These are phyloP conservation scores for Zasmidium citrigriseum DNA, from an alignment of 2,329 filamentous ascomycete species.

Conservation along the genomic window DNA sequence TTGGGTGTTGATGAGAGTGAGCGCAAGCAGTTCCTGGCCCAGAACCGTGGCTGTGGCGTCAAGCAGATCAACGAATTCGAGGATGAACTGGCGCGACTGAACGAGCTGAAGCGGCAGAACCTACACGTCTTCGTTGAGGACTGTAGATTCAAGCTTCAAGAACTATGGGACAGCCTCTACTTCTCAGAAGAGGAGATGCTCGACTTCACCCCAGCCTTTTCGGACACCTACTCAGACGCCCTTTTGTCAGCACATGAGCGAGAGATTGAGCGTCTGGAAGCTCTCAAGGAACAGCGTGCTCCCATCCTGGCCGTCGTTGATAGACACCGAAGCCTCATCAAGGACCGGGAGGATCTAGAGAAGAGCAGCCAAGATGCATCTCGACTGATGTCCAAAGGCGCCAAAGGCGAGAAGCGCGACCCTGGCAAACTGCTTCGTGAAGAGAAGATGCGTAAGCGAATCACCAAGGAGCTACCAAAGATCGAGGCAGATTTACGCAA, in stretches of 20 bases:
- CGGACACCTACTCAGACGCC: conserved; percentile 92
- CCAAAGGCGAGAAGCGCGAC: conserved; percentile 91
- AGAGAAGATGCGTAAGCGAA: conserved; percentile 98
- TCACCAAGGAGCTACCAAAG: conserved; percentile 93
- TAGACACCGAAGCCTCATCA: conserved; percentile 76
- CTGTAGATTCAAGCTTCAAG: conserved; percentile 83
- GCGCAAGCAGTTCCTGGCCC: conserved; percentile 79
- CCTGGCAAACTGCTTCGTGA: conserved; percentile 90
- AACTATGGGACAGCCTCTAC: conserved; percentile 91
- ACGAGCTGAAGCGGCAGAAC: conserved; percentile 93
- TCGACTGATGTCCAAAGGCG: conserved; percentile 83
- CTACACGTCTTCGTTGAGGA: conserved; percentile 96
- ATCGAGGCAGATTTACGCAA: conserved; percentile 80
- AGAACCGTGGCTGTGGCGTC: conserved; percentile 87
- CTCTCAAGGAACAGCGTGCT: conserved; percentile 80
- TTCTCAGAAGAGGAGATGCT: conserved; percentile 99
- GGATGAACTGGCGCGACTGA: conserved; percentile 80
- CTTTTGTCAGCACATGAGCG: conserved; percentile 92
- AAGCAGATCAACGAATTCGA: conserved; percentile 95
- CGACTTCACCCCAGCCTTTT: conserved; percentile 91
- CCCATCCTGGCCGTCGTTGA: conserved; percentile 83
- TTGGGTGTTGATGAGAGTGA: conserved; percentile 81
- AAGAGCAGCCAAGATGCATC: conserved; percentile 93
- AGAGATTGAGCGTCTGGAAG: conserved; percentile 80
- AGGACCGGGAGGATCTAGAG: conserved; percentile 84